Percentiles rank a stretch among this genome's conserved stretches.
Conservation (phyloP, 768 basidiomycete species). For the Boletus vermiculosoides region DNA sequence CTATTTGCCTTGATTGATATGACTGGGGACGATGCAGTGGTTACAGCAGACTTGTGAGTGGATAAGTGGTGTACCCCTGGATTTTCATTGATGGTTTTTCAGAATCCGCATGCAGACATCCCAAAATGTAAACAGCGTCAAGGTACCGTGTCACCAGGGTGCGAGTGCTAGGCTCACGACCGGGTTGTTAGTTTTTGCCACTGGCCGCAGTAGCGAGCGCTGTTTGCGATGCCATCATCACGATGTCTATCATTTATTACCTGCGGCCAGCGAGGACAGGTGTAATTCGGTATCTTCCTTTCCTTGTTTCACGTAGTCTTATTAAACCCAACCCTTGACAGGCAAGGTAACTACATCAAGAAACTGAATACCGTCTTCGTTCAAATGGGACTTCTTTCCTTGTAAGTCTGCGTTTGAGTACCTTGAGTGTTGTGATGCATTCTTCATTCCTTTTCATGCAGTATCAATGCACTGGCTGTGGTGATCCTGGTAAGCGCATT, state of each 20-base stretch:
- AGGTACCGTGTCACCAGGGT: constrained; percentile 2
- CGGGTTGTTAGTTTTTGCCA: constrained; percentile 3
- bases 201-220: constrained; percentile 15
- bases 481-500: background rate
- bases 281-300: constrained; percentile 7
- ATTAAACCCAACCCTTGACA: background rate
- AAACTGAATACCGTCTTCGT: constrained; percentile 14
- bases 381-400: constrained; percentile 22
- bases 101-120: constrained; percentile 15
- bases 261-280: constrained; percentile 13
- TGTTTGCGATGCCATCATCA: constrained; percentile 23
- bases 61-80: background rate
- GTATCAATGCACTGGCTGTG: constrained; percentile 11
- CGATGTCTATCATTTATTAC: constrained; percentile 13
- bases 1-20: background rate
- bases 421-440: background rate
- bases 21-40: background rate
- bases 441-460: background rate
- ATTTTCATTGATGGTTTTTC: background rate
- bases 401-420: constrained; percentile 7
- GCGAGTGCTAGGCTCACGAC: background rate
- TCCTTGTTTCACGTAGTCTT: background rate
- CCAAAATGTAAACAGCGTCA: background rate
- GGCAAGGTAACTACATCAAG: constrained; percentile 12
- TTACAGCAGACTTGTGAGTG: background rate